Conservation (phyloP, 2,329 filamentous ascomycete species). For the Thyridium curvatum region DNA sequence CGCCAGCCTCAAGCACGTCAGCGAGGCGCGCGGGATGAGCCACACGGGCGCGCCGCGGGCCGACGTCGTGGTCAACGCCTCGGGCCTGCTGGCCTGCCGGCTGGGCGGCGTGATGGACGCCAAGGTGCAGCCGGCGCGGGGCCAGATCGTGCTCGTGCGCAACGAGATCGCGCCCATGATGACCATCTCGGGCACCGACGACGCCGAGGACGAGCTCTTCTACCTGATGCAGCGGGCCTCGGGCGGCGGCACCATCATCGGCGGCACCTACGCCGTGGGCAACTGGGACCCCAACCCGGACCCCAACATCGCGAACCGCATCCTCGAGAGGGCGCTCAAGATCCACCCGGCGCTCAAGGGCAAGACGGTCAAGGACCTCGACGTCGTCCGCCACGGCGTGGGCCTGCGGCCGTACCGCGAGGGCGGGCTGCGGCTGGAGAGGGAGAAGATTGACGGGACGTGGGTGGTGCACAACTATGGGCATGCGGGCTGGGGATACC, state of each 20-base stretch:
- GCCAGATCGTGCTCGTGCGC: constrained; percentile 77
- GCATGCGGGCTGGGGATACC: constrained; percentile 73
- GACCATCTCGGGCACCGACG: constrained; percentile 64
- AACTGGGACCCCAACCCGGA: constrained; percentile 78
- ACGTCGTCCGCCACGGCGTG: constrained; percentile 74
- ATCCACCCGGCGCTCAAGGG: constrained; percentile 59
- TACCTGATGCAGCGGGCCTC: constrained; percentile 81
- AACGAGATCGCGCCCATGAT: constrained; percentile 71
- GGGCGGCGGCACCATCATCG: constrained; percentile 76
- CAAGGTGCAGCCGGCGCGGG: constrained; percentile 68
- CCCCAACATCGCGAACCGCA: constrained; percentile 70
- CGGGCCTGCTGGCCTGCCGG: constrained; percentile 66
- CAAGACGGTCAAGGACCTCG: constrained; percentile 65
- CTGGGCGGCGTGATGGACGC: constrained; percentile 78
- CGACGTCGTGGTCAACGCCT: constrained; percentile 76
- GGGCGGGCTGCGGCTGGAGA: constrained; percentile 70
- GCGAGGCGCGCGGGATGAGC: constrained; percentile 59
- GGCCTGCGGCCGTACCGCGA: constrained; percentile 71
- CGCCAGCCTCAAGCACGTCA: constrained; percentile 60
- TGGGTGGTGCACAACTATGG: constrained; percentile 78
- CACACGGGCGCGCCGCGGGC: constrained; percentile 46
- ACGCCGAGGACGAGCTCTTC: constrained; percentile 63
- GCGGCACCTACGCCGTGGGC: constrained; percentile 75
- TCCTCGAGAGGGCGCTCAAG: constrained; percentile 72
- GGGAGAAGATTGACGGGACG: constrained; percentile 56